Conservation (phyloP, 2,329 filamentous ascomycete species). For the Stagonosporopsis cucurbitacearum region DNA sequence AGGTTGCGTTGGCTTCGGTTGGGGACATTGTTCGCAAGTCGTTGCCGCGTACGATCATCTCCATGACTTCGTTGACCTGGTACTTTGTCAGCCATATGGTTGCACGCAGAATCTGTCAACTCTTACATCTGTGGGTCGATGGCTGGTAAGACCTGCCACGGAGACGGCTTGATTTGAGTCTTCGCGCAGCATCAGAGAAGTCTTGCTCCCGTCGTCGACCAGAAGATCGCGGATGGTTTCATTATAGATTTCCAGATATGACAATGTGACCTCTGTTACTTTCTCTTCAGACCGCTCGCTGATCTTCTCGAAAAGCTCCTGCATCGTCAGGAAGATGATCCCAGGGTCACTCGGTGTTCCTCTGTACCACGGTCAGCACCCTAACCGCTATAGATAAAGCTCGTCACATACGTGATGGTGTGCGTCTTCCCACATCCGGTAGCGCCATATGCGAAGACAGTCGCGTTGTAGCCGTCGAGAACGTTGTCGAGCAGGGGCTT, state of each 20-base stretch:
- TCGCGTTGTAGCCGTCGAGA: slow-evolving; percentile 97
- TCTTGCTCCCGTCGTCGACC: slow-evolving; percentile 81
- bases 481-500: slow-evolving; percentile 91
- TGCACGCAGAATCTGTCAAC: too few species aligned
- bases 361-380: slow-evolving; percentile 36
- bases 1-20: slow-evolving; percentile 96
- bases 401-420: slow-evolving; percentile 69
- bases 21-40: slow-evolving; percentile 94
- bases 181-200: slow-evolving; percentile 88
- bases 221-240: slow-evolving; percentile 96
- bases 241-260: slow-evolving; percentile 98
- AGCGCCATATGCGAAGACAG: slow-evolving; percentile 96
- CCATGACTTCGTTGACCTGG: slow-evolving; percentile 86
- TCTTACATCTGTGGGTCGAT: slow-evolving; percentile 82
- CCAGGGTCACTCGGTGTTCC: slow-evolving; percentile 91
- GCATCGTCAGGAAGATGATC: slow-evolving; percentile 99
- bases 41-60: slow-evolving; percentile 96
- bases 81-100: background rate
- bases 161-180: slow-evolving; percentile 93
- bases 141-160: slow-evolving; percentile 87
- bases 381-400: slow-evolving; percentile 50
- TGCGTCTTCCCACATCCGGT: slow-evolving; percentile 99
- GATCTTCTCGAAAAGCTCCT: slow-evolving; percentile 97
- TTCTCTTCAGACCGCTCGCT: slow-evolving; percentile 85
- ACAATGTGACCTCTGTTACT: slow-evolving; percentile 86